Evolutionary conservation across 2,329 filamentous ascomycete genomes (phyloP), one percentile per base, ranked within the genome.

Genomic region (Xylariaceae sp.): DNA sequence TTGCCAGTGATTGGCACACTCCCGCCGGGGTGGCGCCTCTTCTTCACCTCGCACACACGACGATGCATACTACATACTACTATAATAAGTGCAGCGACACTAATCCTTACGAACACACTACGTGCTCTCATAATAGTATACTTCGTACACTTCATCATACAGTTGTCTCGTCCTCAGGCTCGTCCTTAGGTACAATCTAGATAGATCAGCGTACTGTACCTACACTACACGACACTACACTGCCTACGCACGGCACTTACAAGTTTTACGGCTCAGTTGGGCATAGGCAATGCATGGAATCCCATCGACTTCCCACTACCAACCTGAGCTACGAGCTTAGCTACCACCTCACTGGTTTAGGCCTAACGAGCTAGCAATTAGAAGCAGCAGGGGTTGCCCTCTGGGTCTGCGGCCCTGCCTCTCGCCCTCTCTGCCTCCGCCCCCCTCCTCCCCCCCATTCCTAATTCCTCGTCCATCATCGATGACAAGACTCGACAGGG

Each of bases 401-500:
- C 34, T 5, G 48, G 39, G 52, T 42, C 30, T 61, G 34, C n/a
- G 42, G 42, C n/a, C 42, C n/a, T 13, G 37, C 23, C 23, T 30
- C 37, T 42, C 37, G 37, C 37, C 37, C 10, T 45, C 42, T 15
- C 42, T n/a, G 3, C 37, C 37, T 13, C 11, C 37, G 9, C 37
- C 11, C 37, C 9, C 37, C 37, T 13, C 37, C 37, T 13, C 37
- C 37, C 8, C 37, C 37, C 37, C 37, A 52, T 54, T 62, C 35
- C 18, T 51, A 47, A 37, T 54, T 54, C 37, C 10, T 50, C 56
- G 44, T 23, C 58, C 56, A 63, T 58, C 58, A 52, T 61, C 53
- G 51, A 63, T 58, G 49, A 51, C 49, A 60, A 54, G 56, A 63
- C 58, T 58, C 15, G 61, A 63, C 61, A 63, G 61, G 61, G 58